Evolutionary conservation across 805 yeast species (phyloP).

Genomic region (Danielozyma ontarioensis): DNA sequence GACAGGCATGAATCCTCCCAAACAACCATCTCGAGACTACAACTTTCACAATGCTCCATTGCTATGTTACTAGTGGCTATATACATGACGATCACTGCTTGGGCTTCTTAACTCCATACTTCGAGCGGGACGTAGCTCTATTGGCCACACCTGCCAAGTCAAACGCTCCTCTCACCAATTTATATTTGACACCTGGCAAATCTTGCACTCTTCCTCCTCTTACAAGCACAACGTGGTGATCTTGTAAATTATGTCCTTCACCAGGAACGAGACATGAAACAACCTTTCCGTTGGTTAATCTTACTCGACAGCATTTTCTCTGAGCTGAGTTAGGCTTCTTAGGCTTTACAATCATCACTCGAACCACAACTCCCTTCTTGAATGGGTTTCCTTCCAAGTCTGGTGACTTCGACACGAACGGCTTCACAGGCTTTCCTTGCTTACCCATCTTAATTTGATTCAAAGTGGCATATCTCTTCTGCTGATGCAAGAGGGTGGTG

Average conservation of each 20-base stretch:
- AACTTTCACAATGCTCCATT: background rate
- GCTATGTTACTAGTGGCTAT: background rate
- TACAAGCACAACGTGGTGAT: slow-evolving; percentile 91
- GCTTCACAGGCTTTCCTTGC: slow-evolving; percentile 44
- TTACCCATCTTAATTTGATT: slow-evolving; percentile 73
- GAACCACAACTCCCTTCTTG: slow-evolving; percentile 85
- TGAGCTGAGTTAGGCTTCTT: slow-evolving; percentile 98
- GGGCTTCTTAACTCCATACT: slow-evolving; percentile 90
- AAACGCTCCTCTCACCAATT: slow-evolving; percentile 85
- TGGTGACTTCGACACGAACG: slow-evolving; percentile 60
- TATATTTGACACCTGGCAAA: slow-evolving; percentile 96
- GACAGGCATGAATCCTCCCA: no score
- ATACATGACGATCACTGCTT: slow-evolving; percentile 17
- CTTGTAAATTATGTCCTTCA: slow-evolving; percentile 97
- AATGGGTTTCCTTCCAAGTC: slow-evolving; percentile 81
- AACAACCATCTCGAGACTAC: no score
- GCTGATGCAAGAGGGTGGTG: slow-evolving; percentile 15
- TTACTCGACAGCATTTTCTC: slow-evolving; percentile 93
- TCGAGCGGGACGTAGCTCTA: slow-evolving; percentile 82
- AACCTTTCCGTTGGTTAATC: slow-evolving; percentile 83
- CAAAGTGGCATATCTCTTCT: slow-evolving; percentile 60
- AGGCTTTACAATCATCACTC: slow-evolving; percentile 94
- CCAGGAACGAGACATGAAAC: slow-evolving; percentile 95
- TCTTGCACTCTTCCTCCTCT: slow-evolving; percentile 99
- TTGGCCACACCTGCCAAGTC: slow-evolving; percentile 95